A percentile compares a stretch with the other conserved stretches of the same genome.
Conservation (phyloP, 2,329 filamentous ascomycete genomes). For the Aspergillus japonicus region DNA sequence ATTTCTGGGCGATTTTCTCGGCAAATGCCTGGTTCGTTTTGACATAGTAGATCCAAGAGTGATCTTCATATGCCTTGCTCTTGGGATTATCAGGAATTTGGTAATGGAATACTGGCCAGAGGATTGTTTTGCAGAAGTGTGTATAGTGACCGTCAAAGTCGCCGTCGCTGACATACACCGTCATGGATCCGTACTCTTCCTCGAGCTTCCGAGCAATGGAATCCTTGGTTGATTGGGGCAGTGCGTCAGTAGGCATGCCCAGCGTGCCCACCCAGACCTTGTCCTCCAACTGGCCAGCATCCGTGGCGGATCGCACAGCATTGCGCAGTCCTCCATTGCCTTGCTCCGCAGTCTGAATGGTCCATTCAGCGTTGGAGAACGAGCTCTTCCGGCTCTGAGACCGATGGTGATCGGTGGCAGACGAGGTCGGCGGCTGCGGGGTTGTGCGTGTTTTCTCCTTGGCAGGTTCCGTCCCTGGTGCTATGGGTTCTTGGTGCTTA, state of each 20-base stretch:
- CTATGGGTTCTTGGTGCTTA: constrained; percentile 57
- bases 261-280: constrained; percentile 90
- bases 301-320: constrained; percentile 74
- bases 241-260: constrained; percentile 87
- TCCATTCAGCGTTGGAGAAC: constrained; percentile 79
- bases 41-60: constrained; percentile 94
- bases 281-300: constrained; percentile 67
- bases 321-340: constrained; percentile 92
- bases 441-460: constrained; percentile 20
- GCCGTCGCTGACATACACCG: constrained; percentile 83
- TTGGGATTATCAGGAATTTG: constrained; percentile 97
- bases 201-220: constrained; percentile 81
- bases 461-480: constrained; percentile 22
- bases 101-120: constrained; percentile 98
- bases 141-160: constrained; percentile 94
- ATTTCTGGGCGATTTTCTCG: constrained; percentile 83
- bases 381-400: constrained; percentile 61
- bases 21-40: constrained; percentile 92
- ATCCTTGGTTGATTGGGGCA: constrained; percentile 71
- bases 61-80: constrained; percentile 96
- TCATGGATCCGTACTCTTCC: constrained; percentile 76
- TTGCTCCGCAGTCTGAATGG: constrained; percentile 78
- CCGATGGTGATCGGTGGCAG: constrained; percentile 13
- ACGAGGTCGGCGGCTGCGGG: constrained; percentile 12
- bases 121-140: constrained; percentile 95